These are phyloP conservation scores for Pontederia crassipes DNA, from an alignment of 176 grass and related monocot species.

Conservation along the genomic window DNA sequence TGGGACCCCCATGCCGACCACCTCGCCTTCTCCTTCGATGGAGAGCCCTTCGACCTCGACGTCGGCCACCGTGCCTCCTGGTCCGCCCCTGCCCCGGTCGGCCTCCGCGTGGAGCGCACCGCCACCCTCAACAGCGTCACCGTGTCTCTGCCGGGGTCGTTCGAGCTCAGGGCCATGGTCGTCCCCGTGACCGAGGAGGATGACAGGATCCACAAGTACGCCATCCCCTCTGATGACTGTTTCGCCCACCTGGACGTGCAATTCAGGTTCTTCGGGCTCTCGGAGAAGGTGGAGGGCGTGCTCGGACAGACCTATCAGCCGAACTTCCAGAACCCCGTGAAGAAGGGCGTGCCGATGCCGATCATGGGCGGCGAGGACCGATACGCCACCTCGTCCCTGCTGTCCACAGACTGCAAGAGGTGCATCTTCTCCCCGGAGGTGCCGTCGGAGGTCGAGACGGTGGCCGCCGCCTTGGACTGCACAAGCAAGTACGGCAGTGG, in stretches of 20 bases:
- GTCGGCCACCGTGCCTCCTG: constrained; percentile 21
- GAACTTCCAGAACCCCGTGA: background rate
- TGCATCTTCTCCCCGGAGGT: background rate
- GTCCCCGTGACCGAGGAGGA: constrained; percentile 30
- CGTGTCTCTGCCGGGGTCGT: constrained; percentile 8
- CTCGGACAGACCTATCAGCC: constrained; percentile 7
- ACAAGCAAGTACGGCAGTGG: background rate
- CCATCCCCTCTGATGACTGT: no score
- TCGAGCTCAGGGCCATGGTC: constrained; percentile 18
- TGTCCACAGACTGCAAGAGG: background rate
- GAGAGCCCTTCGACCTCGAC: constrained; percentile 12
- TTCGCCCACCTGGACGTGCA: constrained; percentile 5
- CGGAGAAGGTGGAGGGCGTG: constrained; percentile 5
- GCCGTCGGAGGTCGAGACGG: no score
- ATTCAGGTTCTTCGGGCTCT: constrained; percentile 5
- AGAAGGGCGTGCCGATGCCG: constrained; percentile 6
- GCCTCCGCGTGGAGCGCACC: constrained; percentile 24
- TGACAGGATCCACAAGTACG: background rate
- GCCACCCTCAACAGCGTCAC: constrained; percentile 21
- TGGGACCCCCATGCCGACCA: constrained; percentile 25
- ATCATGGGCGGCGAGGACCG: constrained; percentile 5
- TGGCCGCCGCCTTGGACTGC: background rate
- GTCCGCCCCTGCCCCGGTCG: constrained; percentile 13
- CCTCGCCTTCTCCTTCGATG: constrained; percentile 20
- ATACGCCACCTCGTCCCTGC: background rate